Evolutionary conservation across 805 yeast species (phyloP).

Genomic region (Saccharomycopsis sp.): DNA sequence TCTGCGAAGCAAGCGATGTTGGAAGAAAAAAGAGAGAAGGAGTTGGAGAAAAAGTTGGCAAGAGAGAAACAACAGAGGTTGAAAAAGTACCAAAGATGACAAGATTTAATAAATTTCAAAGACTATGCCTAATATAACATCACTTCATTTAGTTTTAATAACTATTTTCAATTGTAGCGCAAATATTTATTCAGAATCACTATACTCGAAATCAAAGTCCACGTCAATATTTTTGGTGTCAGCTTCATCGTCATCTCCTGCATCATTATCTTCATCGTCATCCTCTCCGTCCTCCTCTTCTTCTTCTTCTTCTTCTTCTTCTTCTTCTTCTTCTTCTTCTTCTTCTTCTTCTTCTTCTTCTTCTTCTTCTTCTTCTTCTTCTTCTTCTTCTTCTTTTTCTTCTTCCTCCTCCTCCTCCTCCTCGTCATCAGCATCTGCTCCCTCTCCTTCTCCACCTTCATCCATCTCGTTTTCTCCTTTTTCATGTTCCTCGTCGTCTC

Average conservation of each 20-base stretch:
- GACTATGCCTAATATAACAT: too few relatives aligned
- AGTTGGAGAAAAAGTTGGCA: conserved; percentile 42
- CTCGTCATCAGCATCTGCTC: conserved; percentile 1
- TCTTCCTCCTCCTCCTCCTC: not conserved
- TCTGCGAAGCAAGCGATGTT: conserved; percentile 58
- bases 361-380: not conserved
- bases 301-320: conserved; percentile 8
- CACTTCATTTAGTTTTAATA: not conserved
- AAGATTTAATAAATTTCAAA: too few relatives aligned
- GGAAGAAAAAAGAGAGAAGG: conserved; percentile 71
- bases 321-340: conserved; percentile 13
- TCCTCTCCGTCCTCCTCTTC: conserved; percentile 9
- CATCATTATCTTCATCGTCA: not conserved
- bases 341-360: conserved; percentile 2
- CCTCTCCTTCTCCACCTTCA: conserved; percentile 14
- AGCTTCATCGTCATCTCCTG: not conserved
- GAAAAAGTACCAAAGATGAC: conserved; percentile 14
- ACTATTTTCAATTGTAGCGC: not conserved
- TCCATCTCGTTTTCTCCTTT: conserved; percentile 20
- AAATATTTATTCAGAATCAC: conserved; percentile 24
- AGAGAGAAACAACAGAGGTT: conserved; percentile 36
- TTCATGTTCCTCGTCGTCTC: conserved; percentile 1
- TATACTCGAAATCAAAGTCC: conserved; percentile 34
- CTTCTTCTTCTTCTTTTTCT: not conserved
- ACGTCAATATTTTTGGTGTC: not conserved